Conservation (phyloP, 2,329 filamentous ascomycete genomes). For the Penicillium vulpinum region DNA sequence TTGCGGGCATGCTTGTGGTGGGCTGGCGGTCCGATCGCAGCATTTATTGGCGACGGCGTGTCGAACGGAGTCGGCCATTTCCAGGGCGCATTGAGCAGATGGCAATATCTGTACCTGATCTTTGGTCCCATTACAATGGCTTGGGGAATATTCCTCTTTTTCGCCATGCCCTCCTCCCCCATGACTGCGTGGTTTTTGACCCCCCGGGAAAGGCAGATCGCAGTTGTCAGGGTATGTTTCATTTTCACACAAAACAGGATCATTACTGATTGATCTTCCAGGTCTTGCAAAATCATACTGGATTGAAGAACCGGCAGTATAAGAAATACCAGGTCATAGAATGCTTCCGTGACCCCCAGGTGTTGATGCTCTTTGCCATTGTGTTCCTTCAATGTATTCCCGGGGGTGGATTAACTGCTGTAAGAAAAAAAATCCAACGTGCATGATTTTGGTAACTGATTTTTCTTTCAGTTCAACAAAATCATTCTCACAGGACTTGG, state of each 20-base stretch:
- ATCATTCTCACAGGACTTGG: neutral
- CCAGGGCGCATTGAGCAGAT: neutral
- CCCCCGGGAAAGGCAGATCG: neutral
- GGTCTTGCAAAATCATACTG: neutral
- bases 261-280: neutral
- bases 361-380: slow-evolving; percentile 1
- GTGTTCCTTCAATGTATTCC: neutral
- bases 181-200: neutral
- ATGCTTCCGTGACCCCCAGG: neutral
- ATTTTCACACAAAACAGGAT: neutral
- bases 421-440: neutral
- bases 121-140: neutral
- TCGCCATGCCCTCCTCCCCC: neutral
- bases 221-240: neutral
- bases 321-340: neutral
- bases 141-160: neutral
- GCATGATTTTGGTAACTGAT: neutral
- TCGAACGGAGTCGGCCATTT: neutral
- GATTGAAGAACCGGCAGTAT: neutral
- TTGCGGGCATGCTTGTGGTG: neutral
- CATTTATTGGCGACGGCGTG: neutral
- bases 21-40: neutral
- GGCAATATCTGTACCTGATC: neutral
- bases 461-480: neutral
- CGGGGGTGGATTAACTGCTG: neutral